Conservation (phyloP, 2,329 filamentous ascomycete species). For the Aspergillus amoenus region DNA sequence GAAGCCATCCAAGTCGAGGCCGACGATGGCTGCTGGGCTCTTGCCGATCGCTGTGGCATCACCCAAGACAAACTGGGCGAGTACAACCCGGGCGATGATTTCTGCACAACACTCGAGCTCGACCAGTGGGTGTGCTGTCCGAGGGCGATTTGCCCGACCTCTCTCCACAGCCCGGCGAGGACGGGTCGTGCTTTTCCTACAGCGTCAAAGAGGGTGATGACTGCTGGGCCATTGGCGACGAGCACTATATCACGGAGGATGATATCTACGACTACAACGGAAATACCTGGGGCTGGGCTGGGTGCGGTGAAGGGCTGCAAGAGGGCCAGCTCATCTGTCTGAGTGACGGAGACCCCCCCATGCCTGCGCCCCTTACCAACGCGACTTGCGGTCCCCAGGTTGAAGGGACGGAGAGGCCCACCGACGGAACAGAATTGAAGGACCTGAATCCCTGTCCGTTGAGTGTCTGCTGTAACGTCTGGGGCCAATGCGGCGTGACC, state of each 20-base stretch:
- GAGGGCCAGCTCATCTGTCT: slow-evolving; percentile 39
- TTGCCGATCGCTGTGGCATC: slow-evolving; percentile 13
- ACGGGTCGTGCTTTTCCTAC: slow-evolving; percentile 42
- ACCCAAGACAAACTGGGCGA: slow-evolving; percentile 11
- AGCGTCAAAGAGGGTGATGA: slow-evolving; percentile 34
- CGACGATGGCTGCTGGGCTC: slow-evolving; percentile 9
- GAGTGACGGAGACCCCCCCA: slow-evolving; percentile 39
- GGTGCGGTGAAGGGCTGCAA: slow-evolving; percentile 34
- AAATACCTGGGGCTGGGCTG: slow-evolving; percentile 46
- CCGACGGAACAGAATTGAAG: slow-evolving; percentile 28
- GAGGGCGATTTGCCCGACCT: slow-evolving; percentile 20
- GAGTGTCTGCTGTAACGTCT: slow-evolving; percentile 45
- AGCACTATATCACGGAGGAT: slow-evolving; percentile 33
- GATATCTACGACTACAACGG: slow-evolving; percentile 43
- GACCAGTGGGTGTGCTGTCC: slow-evolving; percentile 29
- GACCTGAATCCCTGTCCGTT: slow-evolving; percentile 49
- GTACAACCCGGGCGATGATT: slow-evolving; percentile 13
- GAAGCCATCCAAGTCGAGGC: background rate
- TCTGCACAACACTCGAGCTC: slow-evolving; percentile 7
- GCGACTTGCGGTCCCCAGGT: slow-evolving; percentile 49
- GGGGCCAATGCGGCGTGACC: slow-evolving; percentile 49
- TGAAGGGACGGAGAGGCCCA: slow-evolving; percentile 36
- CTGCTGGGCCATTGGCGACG: slow-evolving; percentile 23
- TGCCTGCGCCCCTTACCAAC: slow-evolving; percentile 39
- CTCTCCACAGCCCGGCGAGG: slow-evolving; percentile 33